A percentile compares a stretch with the other conserved stretches of the same genome.
phyloP scores from a whole-genome alignment of 495 filamentous ascomycete genomes.

The Annulohypoxylon maeteangense region DNA sequence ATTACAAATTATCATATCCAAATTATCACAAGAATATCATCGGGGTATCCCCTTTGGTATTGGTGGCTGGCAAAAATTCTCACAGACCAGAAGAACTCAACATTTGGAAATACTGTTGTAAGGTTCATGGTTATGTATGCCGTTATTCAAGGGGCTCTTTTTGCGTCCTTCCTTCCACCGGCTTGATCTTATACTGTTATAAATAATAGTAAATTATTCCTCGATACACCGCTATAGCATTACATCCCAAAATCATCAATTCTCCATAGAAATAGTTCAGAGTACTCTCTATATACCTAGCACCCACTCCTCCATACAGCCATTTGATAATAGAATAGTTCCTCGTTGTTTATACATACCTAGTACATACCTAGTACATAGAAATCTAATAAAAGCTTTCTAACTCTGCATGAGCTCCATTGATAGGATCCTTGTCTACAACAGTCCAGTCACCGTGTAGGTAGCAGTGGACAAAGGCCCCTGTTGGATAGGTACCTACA shows the following conservation, averaged over 20 bases:
- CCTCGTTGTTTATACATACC: too few relatives aligned
- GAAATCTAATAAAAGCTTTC: too few relatives aligned
- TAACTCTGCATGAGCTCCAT: too few relatives aligned
- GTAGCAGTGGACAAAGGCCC: background rate
- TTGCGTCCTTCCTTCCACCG: conserved; percentile 94
- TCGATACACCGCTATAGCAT: background rate
- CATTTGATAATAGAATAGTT: too few relatives aligned
- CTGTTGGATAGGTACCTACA: too few relatives aligned
- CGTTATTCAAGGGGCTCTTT: conserved; percentile 81
- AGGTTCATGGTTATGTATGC: conserved; percentile 82
- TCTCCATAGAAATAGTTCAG: background rate
- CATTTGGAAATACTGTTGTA: conserved; percentile 46
- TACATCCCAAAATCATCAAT: background rate
- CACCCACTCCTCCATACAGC: too few relatives aligned
- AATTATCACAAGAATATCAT: conserved; percentile 89
- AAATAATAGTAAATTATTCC: background rate
- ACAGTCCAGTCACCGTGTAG: background rate
- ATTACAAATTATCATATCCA: conserved; percentile 88
- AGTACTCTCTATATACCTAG: background rate
- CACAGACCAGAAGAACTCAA: conserved; percentile 40
- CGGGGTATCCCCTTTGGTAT: conserved; percentile 91
- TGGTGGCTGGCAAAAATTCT: conserved; percentile 72
- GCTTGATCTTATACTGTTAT: conserved; percentile 59
- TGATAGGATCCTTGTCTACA: too few relatives aligned
- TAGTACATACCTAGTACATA: too few relatives aligned